A percentile compares a stretch with the other conserved stretches of the same genome.
Conservation (phyloP, 2,329 filamentous ascomycete species). For the Metarhizium robertsii region DNA sequence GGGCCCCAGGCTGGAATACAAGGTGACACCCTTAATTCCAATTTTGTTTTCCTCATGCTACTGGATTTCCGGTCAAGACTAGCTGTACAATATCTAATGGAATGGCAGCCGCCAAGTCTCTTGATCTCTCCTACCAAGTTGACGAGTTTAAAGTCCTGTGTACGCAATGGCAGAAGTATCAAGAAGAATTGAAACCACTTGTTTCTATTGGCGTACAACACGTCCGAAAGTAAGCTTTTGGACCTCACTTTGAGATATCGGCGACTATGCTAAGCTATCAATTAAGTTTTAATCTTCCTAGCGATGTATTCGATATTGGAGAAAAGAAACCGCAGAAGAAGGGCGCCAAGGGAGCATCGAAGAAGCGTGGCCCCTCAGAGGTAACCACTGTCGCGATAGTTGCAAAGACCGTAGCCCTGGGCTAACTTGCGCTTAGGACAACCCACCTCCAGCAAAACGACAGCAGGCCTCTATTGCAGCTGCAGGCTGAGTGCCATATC, state of each 20-base stretch:
- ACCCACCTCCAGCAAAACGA: slow-evolving; percentile 28
- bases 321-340: slow-evolving; percentile 64
- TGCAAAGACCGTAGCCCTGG: slow-evolving; percentile 7
- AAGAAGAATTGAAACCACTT: slow-evolving; percentile 54
- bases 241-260: not conserved
- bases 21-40: not conserved
- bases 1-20: not conserved
- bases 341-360: slow-evolving; percentile 29
- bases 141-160: slow-evolving; percentile 81
- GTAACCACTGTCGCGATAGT: slow-evolving; percentile 19
- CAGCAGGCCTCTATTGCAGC: slow-evolving; percentile 32
- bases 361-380: slow-evolving; percentile 41
- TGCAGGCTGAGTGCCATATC: slow-evolving; percentile 20
- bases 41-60: not conserved
- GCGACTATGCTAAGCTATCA: not conserved
- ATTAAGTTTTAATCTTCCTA: slow-evolving; percentile 71
- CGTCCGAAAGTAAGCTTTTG: slow-evolving; percentile 64
- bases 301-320: slow-evolving; percentile 77
- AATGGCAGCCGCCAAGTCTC: slow-evolving; percentile 51
- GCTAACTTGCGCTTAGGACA: slow-evolving; percentile 25
- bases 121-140: slow-evolving; percentile 75
- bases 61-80: not conserved
- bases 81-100: slow-evolving; percentile 17
- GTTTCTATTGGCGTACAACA: slow-evolving; percentile 69
- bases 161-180: slow-evolving; percentile 64